Base-by-base conservation (phyloP, 2,329 filamentous ascomycete species). In the Blumeria graminis region DNA sequence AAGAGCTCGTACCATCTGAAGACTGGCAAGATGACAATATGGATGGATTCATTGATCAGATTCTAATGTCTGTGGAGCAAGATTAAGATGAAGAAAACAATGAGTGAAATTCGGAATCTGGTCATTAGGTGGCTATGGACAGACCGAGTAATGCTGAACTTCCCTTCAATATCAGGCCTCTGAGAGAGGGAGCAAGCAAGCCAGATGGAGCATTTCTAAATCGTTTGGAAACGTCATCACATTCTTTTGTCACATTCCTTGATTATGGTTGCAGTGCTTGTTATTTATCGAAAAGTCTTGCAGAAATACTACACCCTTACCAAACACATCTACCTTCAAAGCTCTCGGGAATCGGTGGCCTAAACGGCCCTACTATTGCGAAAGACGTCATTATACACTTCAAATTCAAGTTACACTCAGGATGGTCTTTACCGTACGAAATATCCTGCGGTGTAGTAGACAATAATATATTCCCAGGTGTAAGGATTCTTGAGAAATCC, bases 221-320 rank as follows among this genome's bases (percentile, higher is more conserved):
- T 45, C 41, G 41, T 45, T 45, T 8, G 22, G n/a, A 8, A 45
- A n/a, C 41, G 22, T 45, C n/a, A n/a, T 45, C 22, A 45, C n/a
- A 45, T 45, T 16, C 41, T 45, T 45, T 45, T 16, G 22, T 45
- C n/a, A 45, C 7, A n/a, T 16, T 45, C n/a, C 41, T 45, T 45
- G 41, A 45, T 45, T 45, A 50, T 50, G 46, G n/a, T 28, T 50
- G 46, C n/a, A 33, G 16, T 18, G 16, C 46, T 9, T 50, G 46
- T 28, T 50, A 50, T 50, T 1, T 41, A 32, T 55, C 16, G 55
- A 8, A 11, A 58, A 57, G 51, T 58, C 56, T 43, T 57, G 51
- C 13, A 46, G 50, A 34, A 41, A 41, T 7, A 56, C 55, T 38
- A 55, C 55, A 54, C 18, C 16, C 46, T 28, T 50, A 28, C 33